These are phyloP conservation scores for Fusarium sp. DNA, from an alignment of 2,329 filamentous ascomycete species.

Conservation along the genomic window DNA sequence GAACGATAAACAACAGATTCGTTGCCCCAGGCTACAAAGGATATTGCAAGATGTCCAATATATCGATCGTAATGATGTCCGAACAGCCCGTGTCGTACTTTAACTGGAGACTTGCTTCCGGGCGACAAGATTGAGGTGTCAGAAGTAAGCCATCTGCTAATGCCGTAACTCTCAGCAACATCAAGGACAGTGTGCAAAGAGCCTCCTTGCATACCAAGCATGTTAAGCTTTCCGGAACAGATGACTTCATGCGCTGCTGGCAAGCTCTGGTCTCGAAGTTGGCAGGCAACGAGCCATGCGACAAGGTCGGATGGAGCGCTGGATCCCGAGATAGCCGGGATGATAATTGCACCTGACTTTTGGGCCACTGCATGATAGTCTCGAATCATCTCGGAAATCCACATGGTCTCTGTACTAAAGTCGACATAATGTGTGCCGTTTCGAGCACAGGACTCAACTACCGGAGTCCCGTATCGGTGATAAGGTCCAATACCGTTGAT, in stretches of 20 bases:
- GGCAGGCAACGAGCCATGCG: background rate
- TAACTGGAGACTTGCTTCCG: background rate
- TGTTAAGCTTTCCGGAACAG: background rate
- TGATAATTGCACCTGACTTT: background rate
- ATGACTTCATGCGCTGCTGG: background rate
- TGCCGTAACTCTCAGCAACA: background rate
- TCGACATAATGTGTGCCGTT: conserved; percentile 8
- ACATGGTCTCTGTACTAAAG: conserved; percentile 3
- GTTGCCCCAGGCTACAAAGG: conserved; percentile 4
- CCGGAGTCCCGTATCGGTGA: background rate
- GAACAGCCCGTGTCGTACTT: background rate
- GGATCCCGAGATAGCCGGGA: conserved; percentile 4
- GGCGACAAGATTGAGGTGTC: background rate
- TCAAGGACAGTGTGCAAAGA: conserved; percentile 9
- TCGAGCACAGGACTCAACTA: background rate
- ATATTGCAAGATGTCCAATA: conserved; percentile 1
- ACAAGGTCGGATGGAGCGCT: conserved; percentile 8
- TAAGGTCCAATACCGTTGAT: conserved; percentile 10
- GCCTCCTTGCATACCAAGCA: conserved; percentile 8
- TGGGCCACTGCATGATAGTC: background rate
- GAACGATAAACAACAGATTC: conserved; percentile 4
- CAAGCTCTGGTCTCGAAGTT: background rate
- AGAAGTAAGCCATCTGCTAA: background rate
- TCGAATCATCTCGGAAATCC: background rate
- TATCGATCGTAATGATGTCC: background rate